phyloP scores from a whole-genome alignment of 495 filamentous ascomycete genomes.

The Daldinia bambusicola region DNA sequence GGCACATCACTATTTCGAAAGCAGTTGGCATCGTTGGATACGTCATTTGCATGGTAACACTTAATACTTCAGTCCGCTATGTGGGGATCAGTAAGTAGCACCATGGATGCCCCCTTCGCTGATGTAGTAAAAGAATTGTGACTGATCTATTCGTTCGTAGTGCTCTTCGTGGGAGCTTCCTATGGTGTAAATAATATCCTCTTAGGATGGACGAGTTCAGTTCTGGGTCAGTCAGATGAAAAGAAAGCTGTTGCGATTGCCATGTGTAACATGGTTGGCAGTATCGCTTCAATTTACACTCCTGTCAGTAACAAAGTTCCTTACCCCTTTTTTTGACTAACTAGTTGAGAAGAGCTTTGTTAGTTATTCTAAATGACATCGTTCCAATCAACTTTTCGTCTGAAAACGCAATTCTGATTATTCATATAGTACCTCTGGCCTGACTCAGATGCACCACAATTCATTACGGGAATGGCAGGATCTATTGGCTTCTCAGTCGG shows the following conservation, averaged over 20 bases:
- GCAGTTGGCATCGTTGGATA: slow-evolving; percentile 57
- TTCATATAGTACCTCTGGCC: slow-evolving; percentile 54
- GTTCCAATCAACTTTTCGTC: no score
- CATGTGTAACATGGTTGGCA: slow-evolving; percentile 54
- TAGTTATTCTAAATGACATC: neutral
- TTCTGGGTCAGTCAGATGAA: slow-evolving; percentile 54
- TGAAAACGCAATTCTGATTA: neutral
- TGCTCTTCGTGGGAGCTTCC: slow-evolving; percentile 55
- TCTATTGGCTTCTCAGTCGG: slow-evolving; percentile 55
- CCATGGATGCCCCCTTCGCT: neutral
- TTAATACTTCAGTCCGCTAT: slow-evolving; percentile 57
- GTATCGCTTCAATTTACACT: slow-evolving; percentile 52
- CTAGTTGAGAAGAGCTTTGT: neutral
- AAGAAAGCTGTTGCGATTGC: slow-evolving; percentile 57
- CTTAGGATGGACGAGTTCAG: slow-evolving; percentile 54
- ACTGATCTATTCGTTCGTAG: neutral
- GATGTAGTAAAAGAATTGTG: neutral
- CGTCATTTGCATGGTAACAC: slow-evolving; percentile 50
- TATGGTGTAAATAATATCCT: slow-evolving; percentile 60
- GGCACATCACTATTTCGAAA: slow-evolving; percentile 58
- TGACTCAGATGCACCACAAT: slow-evolving; percentile 53
- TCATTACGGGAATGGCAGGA: slow-evolving; percentile 53
- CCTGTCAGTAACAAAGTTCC: slow-evolving; percentile 18
- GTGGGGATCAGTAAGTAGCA: slow-evolving; percentile 43
- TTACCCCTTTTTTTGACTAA: neutral